A percentile compares a stretch with the other conserved stretches of the same genome.
Evolutionary conservation across 306 rosid genomes (phyloP).

Genomic region (Rubus idaeus): DNA sequence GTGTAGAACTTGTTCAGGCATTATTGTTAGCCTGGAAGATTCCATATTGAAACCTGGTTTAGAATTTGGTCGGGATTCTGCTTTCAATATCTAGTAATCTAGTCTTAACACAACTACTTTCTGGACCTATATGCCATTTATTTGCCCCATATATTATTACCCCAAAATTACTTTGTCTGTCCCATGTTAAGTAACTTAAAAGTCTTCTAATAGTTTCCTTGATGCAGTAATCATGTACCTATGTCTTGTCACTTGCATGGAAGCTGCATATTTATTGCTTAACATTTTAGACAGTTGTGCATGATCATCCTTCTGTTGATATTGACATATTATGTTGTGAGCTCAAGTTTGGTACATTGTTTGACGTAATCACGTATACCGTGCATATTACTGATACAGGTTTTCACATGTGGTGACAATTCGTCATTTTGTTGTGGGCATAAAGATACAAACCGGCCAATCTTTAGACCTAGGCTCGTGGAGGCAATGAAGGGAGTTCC

Average conservation of each 20-base stretch:
- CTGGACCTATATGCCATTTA: not conserved
- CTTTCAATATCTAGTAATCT: not conserved
- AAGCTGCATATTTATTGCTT: not conserved
- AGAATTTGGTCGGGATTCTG: not conserved
- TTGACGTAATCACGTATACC: not conserved
- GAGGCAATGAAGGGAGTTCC: conserved; percentile 71
- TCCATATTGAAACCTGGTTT: conserved; percentile 5
- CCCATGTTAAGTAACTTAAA: not conserved
- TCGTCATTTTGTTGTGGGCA: conserved; percentile 90
- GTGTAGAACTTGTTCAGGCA: not conserved
- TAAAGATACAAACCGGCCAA: conserved; percentile 74
- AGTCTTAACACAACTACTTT: not conserved
- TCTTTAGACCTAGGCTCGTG: conserved; percentile 81
- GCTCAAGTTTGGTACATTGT: conserved; percentile 6
- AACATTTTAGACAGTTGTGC: not conserved
- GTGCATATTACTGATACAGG: conserved; percentile 47
- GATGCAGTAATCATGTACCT: not conserved
- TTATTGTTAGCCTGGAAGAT: not conserved
- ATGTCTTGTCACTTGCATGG: not conserved
- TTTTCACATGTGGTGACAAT: conserved; percentile 91
- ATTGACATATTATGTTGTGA: not conserved
- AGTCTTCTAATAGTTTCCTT: conserved; percentile 1
- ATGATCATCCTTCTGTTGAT: not conserved
- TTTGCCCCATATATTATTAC: not conserved
- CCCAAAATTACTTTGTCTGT: not conserved